phyloP scores from a whole-genome alignment of 768 basidiomycete genomes.

The Candolleomyces efflorescens region DNA sequence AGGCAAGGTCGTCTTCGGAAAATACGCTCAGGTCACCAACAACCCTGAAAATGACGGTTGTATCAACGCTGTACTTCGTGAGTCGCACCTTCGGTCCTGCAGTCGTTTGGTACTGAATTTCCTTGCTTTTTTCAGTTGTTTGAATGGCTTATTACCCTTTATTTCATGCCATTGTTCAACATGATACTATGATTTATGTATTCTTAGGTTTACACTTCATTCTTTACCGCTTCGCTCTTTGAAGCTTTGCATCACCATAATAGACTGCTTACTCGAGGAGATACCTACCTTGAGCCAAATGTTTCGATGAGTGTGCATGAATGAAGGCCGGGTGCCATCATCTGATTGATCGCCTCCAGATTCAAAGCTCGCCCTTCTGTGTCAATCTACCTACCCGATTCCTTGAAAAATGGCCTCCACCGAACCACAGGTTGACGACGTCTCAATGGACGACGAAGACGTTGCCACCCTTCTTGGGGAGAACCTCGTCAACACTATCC shows the following conservation, averaged over 20 bases:
- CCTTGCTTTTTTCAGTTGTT: neutral
- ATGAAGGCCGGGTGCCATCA: too few relatives aligned
- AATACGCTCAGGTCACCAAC: conserved; percentile 92
- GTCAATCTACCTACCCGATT: neutral
- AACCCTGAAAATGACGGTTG: conserved; percentile 97
- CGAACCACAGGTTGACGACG: neutral
- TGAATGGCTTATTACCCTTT: neutral
- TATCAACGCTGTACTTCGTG: conserved; percentile 90
- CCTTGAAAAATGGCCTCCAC: neutral
- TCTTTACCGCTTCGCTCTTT: neutral
- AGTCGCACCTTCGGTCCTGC: conserved; percentile 30
- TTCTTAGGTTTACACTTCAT: too few relatives aligned
- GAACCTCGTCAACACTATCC: conserved; percentile 53
- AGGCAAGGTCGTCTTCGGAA: conserved; percentile 91
- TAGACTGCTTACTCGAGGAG: neutral
- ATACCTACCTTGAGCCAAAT: neutral
- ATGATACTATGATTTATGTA: neutral
- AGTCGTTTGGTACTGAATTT: neutral
- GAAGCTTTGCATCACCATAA: neutral
- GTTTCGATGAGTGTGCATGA: conserved; percentile 1
- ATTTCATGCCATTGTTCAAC: too few relatives aligned
- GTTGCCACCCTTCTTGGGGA: conserved; percentile 53
- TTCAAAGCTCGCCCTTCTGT: neutral
- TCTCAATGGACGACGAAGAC: conserved; percentile 30
- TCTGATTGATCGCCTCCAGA: too few relatives aligned